These are phyloP conservation scores for Huntiella omanensis DNA, from an alignment of 2,329 filamentous ascomycete genomes.

Conservation along the genomic window DNA sequence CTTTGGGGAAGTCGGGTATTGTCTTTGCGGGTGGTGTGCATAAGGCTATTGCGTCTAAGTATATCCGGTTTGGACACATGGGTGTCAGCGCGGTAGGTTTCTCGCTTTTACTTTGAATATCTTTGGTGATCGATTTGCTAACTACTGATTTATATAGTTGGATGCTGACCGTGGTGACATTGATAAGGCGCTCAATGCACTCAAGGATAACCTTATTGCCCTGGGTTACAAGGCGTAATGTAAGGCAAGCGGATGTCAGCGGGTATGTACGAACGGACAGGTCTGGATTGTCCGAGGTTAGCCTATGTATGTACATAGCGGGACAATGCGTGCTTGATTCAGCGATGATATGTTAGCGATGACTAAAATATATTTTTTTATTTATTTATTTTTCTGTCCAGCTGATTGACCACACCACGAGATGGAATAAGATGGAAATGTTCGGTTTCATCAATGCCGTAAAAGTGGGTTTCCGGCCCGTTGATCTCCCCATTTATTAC, in stretches of 20 bases:
- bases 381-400: no score
- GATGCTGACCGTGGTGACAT: conserved; percentile 66
- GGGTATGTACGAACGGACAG: no score
- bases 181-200: conserved; percentile 60
- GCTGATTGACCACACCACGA: no score
- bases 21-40: conserved; percentile 91
- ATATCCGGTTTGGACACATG: conserved; percentile 96
- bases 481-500: neutral
- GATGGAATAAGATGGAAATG: conserved; percentile 4
- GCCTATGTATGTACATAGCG: no score
- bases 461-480: conserved; percentile 1
- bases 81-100: conserved; percentile 63
- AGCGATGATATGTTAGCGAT: no score
- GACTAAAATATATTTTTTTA: neutral
- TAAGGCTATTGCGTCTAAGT: conserved; percentile 84
- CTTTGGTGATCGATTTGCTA: conserved; percentile 13
- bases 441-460: neutral
- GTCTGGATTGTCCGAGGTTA: no score
- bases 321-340: no score
- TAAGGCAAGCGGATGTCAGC: neutral
- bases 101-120: neutral
- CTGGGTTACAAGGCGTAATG: conserved; percentile 34
- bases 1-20: conserved; percentile 67
- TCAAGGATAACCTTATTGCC: conserved; percentile 58
- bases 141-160: conserved; percentile 28